Conservation (phyloP, 202 grass and related monocot species). For the Schoenoplectus tabernaemontani region DNA sequence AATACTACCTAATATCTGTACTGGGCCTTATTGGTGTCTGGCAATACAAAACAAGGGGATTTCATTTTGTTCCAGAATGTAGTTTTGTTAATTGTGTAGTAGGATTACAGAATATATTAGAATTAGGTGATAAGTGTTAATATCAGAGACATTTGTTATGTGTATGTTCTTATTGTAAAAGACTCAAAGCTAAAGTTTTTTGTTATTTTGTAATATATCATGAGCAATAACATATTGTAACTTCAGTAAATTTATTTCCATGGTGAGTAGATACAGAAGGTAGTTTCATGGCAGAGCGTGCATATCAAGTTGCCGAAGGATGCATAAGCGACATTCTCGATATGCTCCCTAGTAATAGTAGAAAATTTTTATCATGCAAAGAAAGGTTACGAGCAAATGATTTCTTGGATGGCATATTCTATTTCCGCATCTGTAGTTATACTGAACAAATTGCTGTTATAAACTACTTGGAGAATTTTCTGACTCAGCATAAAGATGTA, state of each 20-base stretch:
- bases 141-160: background rate
- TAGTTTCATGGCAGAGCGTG: conserved; percentile 93
- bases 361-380: conserved; percentile 34
- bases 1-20: background rate
- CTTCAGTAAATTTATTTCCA: conserved; percentile 1
- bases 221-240: background rate
- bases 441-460: conserved; percentile 90
- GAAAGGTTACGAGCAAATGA: conserved; percentile 52
- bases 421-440: conserved; percentile 94
- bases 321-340: conserved; percentile 62
- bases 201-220: conserved; percentile 1
- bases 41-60: background rate
- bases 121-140: background rate
- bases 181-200: conserved; percentile 11
- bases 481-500: conserved; percentile 70
- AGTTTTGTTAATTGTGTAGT: background rate
- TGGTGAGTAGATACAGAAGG: conserved; percentile 70
- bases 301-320: conserved; percentile 84
- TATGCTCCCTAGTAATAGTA: conserved; percentile 32
- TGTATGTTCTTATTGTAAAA: background rate
- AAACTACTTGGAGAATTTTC: conserved; percentile 91
- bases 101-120: background rate
- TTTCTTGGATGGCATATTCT: conserved; percentile 79
- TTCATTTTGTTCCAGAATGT: background rate
- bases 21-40: background rate